Conservation (phyloP, 495 filamentous ascomycete genomes). For the Annulohypoxylon maeteangense region DNA sequence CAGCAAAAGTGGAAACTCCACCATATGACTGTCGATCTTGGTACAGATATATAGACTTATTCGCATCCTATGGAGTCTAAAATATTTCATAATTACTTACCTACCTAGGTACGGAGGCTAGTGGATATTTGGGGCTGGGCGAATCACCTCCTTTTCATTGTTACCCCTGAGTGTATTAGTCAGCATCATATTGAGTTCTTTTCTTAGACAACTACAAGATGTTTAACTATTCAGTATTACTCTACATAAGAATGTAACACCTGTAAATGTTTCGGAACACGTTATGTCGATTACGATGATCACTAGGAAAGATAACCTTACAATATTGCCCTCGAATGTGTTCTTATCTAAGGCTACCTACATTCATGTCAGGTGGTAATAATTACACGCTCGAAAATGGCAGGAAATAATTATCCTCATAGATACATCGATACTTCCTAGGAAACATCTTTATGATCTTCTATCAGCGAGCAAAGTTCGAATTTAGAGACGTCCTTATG, state of each 20-base stretch:
- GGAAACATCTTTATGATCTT: background rate
- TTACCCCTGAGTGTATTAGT: background rate
- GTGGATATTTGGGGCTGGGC: background rate
- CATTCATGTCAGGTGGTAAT: too few species aligned
- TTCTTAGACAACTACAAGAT: background rate
- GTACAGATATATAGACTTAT: background rate
- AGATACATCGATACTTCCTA: too few species aligned
- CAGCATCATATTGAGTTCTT: background rate
- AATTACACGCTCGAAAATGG: too few species aligned
- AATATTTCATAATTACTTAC: background rate
- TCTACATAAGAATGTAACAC: too few species aligned
- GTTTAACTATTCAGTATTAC: background rate
- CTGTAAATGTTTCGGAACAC: too few species aligned
- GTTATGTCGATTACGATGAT: too few species aligned
- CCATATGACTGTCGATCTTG: slow-evolving; percentile 15
- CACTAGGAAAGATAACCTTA: too few species aligned
- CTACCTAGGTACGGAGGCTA: background rate
- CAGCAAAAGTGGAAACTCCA: background rate
- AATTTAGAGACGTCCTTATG: background rate
- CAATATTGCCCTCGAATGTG: too few species aligned
- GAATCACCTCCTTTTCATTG: background rate
- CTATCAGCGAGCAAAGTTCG: background rate
- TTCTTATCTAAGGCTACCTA: too few species aligned
- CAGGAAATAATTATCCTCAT: too few species aligned
- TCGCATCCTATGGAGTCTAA: background rate